Conservation (phyloP, 768 basidiomycete species). For the Pisolithus microcarpus region DNA sequence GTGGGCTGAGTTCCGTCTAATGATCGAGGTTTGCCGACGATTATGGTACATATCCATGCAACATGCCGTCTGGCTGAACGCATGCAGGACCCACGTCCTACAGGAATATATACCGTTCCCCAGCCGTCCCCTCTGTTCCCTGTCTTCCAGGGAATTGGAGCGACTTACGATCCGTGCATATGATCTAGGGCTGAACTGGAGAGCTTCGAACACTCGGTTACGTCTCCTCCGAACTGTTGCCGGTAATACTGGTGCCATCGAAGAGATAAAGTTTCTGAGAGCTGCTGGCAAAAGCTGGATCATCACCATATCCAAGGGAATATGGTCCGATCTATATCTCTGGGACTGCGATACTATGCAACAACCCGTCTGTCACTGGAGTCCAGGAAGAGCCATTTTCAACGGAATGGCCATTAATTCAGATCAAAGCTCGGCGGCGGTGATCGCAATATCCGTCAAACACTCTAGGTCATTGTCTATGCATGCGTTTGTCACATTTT, state of each 20-base stretch:
- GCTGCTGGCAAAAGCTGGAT: constrained; percentile 38
- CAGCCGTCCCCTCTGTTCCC: constrained; percentile 23
- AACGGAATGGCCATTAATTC: constrained; percentile 45
- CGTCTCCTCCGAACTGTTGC: constrained; percentile 12
- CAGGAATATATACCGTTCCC: constrained; percentile 46
- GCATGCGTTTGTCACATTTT: constrained; percentile 2
- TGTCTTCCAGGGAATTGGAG: constrained; percentile 41
- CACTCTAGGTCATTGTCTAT: constrained; percentile 37
- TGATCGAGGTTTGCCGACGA: constrained; percentile 43
- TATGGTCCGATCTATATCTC: constrained; percentile 53
- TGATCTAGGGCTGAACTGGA: constrained; percentile 46
- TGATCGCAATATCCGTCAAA: constrained; percentile 45
- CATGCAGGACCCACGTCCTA: constrained; percentile 39
- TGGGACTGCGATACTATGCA: constrained; percentile 38
- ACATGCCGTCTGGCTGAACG: constrained; percentile 52
- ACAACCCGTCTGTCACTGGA: constrained; percentile 41
- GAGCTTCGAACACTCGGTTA: constrained; percentile 15
- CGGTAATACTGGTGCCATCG: constrained; percentile 38
- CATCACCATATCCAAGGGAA: constrained; percentile 47
- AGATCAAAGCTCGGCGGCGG: constrained; percentile 37
- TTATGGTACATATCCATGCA: constrained; percentile 38
- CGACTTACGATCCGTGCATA: constrained; percentile 37
- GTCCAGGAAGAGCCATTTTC: constrained; percentile 45
- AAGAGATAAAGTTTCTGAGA: constrained; percentile 48
- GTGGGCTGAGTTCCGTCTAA: not conserved